These are phyloP conservation scores for Fusarium nelsonii DNA, from an alignment of 2,329 filamentous ascomycete genomes.

Conservation along the genomic window DNA sequence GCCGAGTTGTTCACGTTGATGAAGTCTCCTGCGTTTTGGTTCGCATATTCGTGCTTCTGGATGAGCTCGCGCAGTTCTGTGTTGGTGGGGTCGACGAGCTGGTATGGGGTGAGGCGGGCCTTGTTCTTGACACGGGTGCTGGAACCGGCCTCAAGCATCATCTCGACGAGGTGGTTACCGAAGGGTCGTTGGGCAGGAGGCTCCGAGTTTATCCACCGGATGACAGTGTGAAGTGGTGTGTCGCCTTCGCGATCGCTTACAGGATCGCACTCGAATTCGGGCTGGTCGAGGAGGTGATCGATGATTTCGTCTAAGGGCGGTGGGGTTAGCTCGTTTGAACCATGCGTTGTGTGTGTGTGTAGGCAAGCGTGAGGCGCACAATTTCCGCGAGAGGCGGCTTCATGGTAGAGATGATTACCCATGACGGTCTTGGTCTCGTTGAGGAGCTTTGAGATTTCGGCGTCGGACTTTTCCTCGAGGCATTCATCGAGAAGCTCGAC, in stretches of 20 bases:
- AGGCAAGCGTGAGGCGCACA: slow-evolving; percentile 68
- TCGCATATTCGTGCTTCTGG: slow-evolving; percentile 76
- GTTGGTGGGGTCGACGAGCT: slow-evolving; percentile 81
- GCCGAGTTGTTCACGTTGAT: slow-evolving; percentile 54
- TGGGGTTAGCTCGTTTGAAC: slow-evolving; percentile 29
- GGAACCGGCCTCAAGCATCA: slow-evolving; percentile 84
- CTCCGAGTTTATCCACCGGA: slow-evolving; percentile 80
- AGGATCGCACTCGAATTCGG: slow-evolving; percentile 87
- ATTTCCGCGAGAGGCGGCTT: slow-evolving; percentile 87
- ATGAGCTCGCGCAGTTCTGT: slow-evolving; percentile 70
- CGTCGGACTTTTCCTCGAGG: slow-evolving; percentile 70
- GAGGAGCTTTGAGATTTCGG: slow-evolving; percentile 79
- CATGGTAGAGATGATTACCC: slow-evolving; percentile 89
- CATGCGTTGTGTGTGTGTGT: slow-evolving; percentile 1
- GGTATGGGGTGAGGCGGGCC: slow-evolving; percentile 76
- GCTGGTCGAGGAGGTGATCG: slow-evolving; percentile 84
- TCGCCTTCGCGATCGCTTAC: slow-evolving; percentile 77
- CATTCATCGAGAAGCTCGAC: slow-evolving; percentile 84
- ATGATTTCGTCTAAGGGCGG: slow-evolving; percentile 77
- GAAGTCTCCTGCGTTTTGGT: slow-evolving; percentile 70
- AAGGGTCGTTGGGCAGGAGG: slow-evolving; percentile 72
- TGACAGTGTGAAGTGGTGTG: slow-evolving; percentile 82
- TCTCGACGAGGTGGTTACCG: slow-evolving; percentile 76
- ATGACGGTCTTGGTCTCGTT: slow-evolving; percentile 88
- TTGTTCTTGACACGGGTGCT: slow-evolving; percentile 73